Percentiles rank a stretch among this genome's conserved stretches.
These are phyloP conservation scores for Colletotrichum sp. DNA, from an alignment of 2,329 filamentous ascomycete species.

Conservation along the genomic window DNA sequence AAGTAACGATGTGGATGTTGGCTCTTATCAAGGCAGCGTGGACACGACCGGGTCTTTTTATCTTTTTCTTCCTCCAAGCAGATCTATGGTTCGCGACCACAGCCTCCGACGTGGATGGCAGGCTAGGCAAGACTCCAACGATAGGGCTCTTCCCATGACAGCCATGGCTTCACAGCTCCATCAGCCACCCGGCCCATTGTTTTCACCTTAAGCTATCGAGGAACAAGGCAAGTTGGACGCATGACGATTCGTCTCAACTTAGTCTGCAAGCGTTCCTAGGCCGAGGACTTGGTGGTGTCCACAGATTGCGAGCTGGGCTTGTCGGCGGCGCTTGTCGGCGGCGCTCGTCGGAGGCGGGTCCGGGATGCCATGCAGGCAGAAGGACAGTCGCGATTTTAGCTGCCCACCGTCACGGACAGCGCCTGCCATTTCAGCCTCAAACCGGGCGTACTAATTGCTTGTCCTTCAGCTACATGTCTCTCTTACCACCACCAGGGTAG, in stretches of 20 bases:
- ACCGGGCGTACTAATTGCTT: background rate
- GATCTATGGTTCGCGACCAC: background rate
- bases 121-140: background rate
- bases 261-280: conserved; percentile 3
- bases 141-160: background rate
- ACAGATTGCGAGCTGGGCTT: background rate
- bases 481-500: background rate
- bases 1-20: background rate
- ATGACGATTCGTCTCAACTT: conserved; percentile 12
- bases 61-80: background rate
- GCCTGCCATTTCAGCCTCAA: background rate
- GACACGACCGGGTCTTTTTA: conserved; percentile 2
- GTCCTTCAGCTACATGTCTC: background rate
- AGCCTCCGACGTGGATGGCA: background rate
- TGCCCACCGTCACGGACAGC: background rate
- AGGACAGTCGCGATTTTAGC: background rate
- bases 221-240: background rate
- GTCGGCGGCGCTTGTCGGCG: background rate
- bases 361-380: background rate
- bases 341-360: conserved; percentile 10
- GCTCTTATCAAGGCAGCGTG: background rate
- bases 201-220: background rate
- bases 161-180: background rate
- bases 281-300: background rate
- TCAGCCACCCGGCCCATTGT: background rate